Evolutionary conservation across 2,329 filamentous ascomycete genomes (phyloP).

Genomic region (Aureobasidium sp.): DNA sequence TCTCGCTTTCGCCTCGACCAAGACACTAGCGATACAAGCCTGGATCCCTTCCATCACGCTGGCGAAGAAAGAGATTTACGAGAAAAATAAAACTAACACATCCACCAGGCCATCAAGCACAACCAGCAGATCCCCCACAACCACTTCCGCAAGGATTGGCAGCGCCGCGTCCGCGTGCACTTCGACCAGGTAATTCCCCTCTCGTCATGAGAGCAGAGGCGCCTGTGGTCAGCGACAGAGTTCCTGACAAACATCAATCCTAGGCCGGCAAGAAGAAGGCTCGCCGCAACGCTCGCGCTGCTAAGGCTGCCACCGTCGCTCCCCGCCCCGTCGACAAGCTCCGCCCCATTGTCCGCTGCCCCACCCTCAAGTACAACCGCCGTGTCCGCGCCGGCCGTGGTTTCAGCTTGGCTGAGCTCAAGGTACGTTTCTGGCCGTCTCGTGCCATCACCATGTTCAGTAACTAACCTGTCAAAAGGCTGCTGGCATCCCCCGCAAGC

Average conservation of each 20-base stretch:
- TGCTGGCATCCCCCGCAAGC: conserved; percentile 88
- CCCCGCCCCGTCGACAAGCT: conserved; percentile 96
- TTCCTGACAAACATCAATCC: conserved; percentile 28
- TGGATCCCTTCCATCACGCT: neutral
- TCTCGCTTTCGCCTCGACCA: neutral
- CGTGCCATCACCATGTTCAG: neutral
- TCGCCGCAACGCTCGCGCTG: conserved; percentile 82
- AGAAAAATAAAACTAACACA: neutral
- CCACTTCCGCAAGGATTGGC: conserved; percentile 99
- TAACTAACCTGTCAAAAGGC: conserved; percentile 50
- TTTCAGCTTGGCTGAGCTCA: conserved; percentile 95
- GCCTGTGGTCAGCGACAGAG: conserved; percentile 37
- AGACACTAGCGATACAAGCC: neutral
- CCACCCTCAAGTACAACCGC: conserved; percentile 96
- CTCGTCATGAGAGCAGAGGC: conserved; percentile 46
- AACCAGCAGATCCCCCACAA: conserved; percentile 98
- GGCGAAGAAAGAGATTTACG: neutral
- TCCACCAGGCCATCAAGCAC: conserved; percentile 83
- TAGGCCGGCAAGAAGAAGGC: conserved; percentile 94
- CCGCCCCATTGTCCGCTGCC: conserved; percentile 93
- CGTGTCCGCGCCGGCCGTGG: conserved; percentile 92
- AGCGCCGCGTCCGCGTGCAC: conserved; percentile 96
- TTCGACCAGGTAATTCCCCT: conserved; percentile 92
- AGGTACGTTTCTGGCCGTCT: conserved; percentile 56
- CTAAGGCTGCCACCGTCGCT: conserved; percentile 91